Base-by-base conservation (phyloP, 257 asterid species). In the Forsythia suspensa region DNA sequence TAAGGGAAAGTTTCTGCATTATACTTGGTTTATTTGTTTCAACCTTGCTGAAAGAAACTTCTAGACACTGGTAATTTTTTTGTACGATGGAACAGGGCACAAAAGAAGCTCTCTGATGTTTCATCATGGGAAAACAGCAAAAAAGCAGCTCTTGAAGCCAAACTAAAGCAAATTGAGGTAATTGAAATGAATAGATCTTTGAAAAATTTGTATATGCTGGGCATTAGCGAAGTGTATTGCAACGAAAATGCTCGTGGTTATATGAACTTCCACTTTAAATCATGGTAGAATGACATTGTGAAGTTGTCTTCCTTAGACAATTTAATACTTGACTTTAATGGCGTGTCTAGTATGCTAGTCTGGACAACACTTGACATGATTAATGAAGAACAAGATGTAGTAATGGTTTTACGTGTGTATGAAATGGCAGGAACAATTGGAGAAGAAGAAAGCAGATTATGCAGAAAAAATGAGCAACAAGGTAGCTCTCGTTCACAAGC, bases 101-200 rank as follows among this genome's bases (percentile, higher is more conserved):
- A 91, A 29, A 94, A 91, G 88, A 88, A 89, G 87, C 74, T 92
- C 5, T 77, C 96, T 5, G 97, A 91, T 5, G 90, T 94, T 59
- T 10, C 84, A 41, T 77, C 97, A 38, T 94, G 97, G 98, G 97
- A 94, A 59, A 94, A 91, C 87, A 86, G 82, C 80, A 87, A 90
- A 86, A 91, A 81, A 83, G 98, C 97, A 66, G 72, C 88, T 67
- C 79, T 90, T 52, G 97, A 92, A 80, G 87, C 90, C 81, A 43
- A 91, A 55, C 84, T 92, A 70, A 89, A 84, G 88, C 89, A 84
- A 80, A 78, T 88, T 6, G 97, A 92, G 98, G 98, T 93, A 83
- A 80, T 57, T 18, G 29, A 18, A 57, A 57, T 2, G 11, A 4
- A 8, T n/a, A 21, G 34, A 57, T n/a, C 66, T 57, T 6, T 10